A percentile compares a stretch with the other conserved stretches of the same genome.
These are phyloP conservation scores for Hanseniaspora lachancei DNA, from an alignment of 805 yeast genomes.

Conservation along the genomic window DNA sequence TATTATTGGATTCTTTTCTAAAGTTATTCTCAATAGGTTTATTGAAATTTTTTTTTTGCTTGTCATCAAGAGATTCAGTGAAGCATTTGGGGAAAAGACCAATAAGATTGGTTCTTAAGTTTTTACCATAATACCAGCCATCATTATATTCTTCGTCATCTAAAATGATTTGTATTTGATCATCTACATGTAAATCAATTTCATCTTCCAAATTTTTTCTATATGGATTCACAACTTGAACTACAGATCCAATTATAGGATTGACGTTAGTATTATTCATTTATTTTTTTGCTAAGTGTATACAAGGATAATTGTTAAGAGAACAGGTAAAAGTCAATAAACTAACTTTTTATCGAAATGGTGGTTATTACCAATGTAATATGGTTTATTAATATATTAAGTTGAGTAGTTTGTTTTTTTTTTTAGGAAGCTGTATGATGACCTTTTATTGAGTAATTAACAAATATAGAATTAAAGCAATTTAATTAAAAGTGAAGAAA, in stretches of 20 bases:
- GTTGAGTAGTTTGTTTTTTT: too few species aligned
- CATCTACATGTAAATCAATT: conserved; percentile 65
- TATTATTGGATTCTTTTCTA: neutral
- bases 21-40: neutral
- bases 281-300: neutral
- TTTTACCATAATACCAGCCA: conserved; percentile 94
- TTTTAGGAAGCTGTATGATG: too few species aligned
- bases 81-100: conserved; percentile 88
- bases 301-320: too few species aligned
- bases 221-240: conserved; percentile 72
- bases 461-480: too few species aligned
- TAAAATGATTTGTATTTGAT: conserved; percentile 73
- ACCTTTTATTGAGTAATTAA: too few species aligned
- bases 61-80: conserved; percentile 33
- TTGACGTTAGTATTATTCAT: conserved; percentile 4
- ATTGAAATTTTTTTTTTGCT: neutral
- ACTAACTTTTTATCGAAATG: too few species aligned
- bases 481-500: too few species aligned
- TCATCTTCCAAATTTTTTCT: conserved; percentile 83
- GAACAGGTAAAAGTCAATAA: too few species aligned
- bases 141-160: conserved; percentile 91
- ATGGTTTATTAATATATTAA: too few species aligned
- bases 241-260: conserved; percentile 22
- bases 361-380: too few species aligned
- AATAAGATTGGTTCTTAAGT: conserved; percentile 54